These are phyloP conservation scores for Chrysanthemum makinoi DNA, from an alignment of 129 eudicot genomes.

Conservation along the genomic window DNA sequence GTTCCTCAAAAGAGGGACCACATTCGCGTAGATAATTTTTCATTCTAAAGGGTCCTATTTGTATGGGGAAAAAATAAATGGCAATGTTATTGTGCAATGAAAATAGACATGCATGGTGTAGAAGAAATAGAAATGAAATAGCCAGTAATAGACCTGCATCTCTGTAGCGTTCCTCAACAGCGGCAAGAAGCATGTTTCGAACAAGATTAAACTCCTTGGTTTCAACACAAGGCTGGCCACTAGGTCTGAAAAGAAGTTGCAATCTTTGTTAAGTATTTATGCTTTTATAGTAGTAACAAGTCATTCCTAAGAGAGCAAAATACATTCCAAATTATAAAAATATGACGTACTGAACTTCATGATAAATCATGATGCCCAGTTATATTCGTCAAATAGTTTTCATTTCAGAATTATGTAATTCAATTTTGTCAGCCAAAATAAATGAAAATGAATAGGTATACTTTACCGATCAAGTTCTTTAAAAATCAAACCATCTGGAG, in stretches of 20 bases:
- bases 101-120: no score
- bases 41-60: no score
- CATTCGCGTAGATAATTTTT: no score
- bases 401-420: not conserved
- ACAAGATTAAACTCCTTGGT: slow-evolving; percentile 77
- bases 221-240: slow-evolving; percentile 70
- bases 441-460: not conserved
- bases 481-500: slow-evolving; percentile 49
- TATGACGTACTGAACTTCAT: no score
- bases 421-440: not conserved
- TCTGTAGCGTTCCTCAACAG: slow-evolving; percentile 81
- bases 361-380: no score
- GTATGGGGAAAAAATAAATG: no score
- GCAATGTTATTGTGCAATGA: no score
- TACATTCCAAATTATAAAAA: no score
- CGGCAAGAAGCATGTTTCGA: slow-evolving; percentile 84
- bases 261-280: slow-evolving; percentile 15
- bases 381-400: no score
- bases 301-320: not conserved
- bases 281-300: not conserved
- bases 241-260: slow-evolving; percentile 54
- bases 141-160: slow-evolving; percentile 67
- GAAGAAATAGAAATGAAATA: not conserved
- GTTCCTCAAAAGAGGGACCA: no score
- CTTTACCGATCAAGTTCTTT: slow-evolving; percentile 73